Percentiles rank a stretch among this genome's conserved stretches.
Evolutionary conservation across 768 basidiomycete genomes (phyloP).

Genomic region (Agrocybe chaxingu): DNA sequence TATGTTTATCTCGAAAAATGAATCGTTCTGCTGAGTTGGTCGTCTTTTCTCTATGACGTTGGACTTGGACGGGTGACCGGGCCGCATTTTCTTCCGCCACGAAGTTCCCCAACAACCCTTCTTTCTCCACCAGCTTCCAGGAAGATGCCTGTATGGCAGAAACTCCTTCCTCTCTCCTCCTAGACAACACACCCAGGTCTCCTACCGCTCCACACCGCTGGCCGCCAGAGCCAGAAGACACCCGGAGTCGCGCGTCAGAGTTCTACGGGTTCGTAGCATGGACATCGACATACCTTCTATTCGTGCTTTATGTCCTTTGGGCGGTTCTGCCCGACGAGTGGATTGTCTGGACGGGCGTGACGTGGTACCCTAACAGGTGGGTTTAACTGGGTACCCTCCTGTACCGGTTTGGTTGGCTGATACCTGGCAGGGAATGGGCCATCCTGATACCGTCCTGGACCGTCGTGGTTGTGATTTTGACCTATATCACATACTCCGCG

Average conservation of each 20-base stretch:
- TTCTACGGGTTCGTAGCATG: constrained; percentile 91
- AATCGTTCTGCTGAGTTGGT: too few species aligned
- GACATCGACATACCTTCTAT: constrained; percentile 72
- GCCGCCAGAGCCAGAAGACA: constrained; percentile 30
- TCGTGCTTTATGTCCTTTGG: constrained; percentile 74
- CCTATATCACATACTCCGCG: constrained; percentile 75
- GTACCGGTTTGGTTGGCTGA: neutral
- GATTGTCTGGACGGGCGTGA: constrained; percentile 62
- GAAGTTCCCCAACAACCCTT: neutral
- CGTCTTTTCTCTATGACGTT: too few species aligned
- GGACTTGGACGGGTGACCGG: too few species aligned
- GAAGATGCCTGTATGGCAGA: constrained; percentile 15
- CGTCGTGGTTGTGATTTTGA: constrained; percentile 64
- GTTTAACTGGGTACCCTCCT: constrained; percentile 12
- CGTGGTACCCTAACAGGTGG: constrained; percentile 88
- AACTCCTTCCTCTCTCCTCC: constrained; percentile 13
- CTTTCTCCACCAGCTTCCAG: neutral
- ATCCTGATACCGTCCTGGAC: constrained; percentile 78
- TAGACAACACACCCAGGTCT: constrained; percentile 20
- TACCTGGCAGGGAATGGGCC: constrained; percentile 73
- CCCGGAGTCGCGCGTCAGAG: constrained; percentile 72
- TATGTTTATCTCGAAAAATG: too few species aligned
- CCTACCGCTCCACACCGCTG: constrained; percentile 22
- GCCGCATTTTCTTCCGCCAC: neutral
- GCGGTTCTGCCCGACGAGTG: constrained; percentile 72